These are phyloP conservation scores for Neocucurbitaria cava DNA, from an alignment of 2,329 filamentous ascomycete genomes.

Conservation along the genomic window DNA sequence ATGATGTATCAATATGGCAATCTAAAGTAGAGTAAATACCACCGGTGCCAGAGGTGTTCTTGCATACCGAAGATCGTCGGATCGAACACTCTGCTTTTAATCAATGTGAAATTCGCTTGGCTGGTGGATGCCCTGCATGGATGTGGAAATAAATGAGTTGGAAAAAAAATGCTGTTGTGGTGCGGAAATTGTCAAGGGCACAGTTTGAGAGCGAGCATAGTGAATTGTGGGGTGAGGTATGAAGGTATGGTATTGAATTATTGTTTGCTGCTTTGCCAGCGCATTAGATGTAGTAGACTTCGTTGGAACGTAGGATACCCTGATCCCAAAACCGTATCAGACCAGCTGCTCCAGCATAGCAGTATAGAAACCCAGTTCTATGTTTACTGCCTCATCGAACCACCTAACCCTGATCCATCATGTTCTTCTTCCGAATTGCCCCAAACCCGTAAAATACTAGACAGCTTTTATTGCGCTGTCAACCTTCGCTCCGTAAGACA, in stretches of 20 bases:
- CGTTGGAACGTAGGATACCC: conserved; percentile 12
- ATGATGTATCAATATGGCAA: not conserved
- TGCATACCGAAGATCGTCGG: conserved; percentile 12
- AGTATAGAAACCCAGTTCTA: conserved; percentile 12
- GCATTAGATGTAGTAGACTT: not conserved
- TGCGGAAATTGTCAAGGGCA: not conserved
- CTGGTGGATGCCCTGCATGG: not conserved
- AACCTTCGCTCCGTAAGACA: not conserved
- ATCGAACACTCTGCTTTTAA: not conserved
- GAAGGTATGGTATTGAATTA: not conserved
- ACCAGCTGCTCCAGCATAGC: conserved; percentile 8
- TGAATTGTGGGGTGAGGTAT: not conserved
- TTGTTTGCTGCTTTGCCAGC: not conserved
- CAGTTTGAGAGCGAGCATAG: not conserved
- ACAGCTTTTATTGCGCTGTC: not conserved
- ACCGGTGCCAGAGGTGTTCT: not conserved
- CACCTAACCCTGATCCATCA: not conserved
- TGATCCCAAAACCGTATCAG: conserved; percentile 8
- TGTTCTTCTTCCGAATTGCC: not conserved
- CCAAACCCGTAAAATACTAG: not conserved
- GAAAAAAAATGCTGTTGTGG: not conserved
- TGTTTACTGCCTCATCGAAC: not conserved
- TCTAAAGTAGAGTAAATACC: not conserved
- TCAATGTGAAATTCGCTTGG: not conserved
- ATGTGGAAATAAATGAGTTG: not conserved